Evolutionary conservation across 208 protist genomes (phyloP), one percentile per base, ranked within the genome.

Genomic region (Crithidia mellificae): DNA sequence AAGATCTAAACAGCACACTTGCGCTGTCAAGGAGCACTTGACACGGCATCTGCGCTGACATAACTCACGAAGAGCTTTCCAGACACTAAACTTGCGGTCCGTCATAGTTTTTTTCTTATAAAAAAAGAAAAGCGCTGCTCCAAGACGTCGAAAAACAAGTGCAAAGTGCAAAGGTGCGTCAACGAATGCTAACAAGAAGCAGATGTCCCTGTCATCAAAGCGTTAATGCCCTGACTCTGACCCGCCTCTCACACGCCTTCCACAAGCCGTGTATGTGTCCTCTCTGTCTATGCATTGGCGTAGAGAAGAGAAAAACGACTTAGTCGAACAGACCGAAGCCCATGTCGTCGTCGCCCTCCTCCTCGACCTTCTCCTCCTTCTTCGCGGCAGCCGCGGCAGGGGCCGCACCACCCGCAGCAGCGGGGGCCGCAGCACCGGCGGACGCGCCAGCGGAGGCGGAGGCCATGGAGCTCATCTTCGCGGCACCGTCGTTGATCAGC

Each of bases 321-420:
- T 91, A 94, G 80, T 94, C 88, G 74, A 95, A 95, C 39, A 95
- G 85, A 81, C 90, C 92, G 59, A 96, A 92, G 75, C 88, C 88
- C 83, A 93, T 95, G 56, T 93, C 88, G 76, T 93, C 88, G 73
- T 94, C 90, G 49, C 86, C 89, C 81, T 95, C 88, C 81, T 95
- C 88, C 72, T 90, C 87, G 20, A 51, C 30, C 79, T 87, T 65
- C 68, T 91, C 78, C 76, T 83, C 80, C 39, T 68, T 65, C 32
- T 68, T 78, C 20, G 81, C 80, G 14, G 80, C 46, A 17, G 41
- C 41, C 4, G 78, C 79, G 29, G 81, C 82, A 27, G 69, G 67
- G 24, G 65, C 75, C 20, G 65, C 63, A 52, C 51, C 77, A 41
- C 46, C 74, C 6, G 76, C 80, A 55, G 59, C 76, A 54, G 55